Percentiles rank a stretch among this genome's conserved stretches.
Evolutionary conservation across 176 grass and related monocot species (phyloP).

Genomic region (Triticum monococcum): DNA sequence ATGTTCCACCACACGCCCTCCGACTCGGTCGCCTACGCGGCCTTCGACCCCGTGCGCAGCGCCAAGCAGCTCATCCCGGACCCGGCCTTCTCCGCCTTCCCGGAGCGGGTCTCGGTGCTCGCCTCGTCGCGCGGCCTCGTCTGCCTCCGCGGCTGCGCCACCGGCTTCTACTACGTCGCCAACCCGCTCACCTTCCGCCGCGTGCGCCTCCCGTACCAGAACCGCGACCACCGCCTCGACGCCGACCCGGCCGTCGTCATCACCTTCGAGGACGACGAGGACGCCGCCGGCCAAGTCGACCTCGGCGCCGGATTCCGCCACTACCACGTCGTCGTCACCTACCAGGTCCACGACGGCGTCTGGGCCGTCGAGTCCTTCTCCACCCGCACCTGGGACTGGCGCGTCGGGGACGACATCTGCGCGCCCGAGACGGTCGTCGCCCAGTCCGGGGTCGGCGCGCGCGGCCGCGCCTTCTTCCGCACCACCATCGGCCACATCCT

Average conservation of each 20-base stretch:
- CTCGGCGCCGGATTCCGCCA: not conserved
- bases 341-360: constrained; percentile 9
- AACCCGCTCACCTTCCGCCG: constrained; percentile 48
- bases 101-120: constrained; percentile 22
- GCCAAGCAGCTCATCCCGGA: constrained; percentile 38
- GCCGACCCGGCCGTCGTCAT: constrained; percentile 43
- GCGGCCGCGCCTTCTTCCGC: constrained; percentile 62
- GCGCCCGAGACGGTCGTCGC: constrained; percentile 14
- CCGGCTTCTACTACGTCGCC: constrained; percentile 50
- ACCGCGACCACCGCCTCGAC: constrained; percentile 12
- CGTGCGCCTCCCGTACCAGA: constrained; percentile 18
- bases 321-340: constrained; percentile 53
- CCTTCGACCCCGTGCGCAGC: constrained; percentile 21
- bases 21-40: not conserved
- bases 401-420: not conserved
- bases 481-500: constrained; percentile 44
- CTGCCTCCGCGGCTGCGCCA: constrained; percentile 36
- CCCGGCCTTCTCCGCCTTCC: constrained; percentile 33
- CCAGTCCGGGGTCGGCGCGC: constrained; percentile 30
- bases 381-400: constrained; percentile 46
- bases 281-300: not conserved
- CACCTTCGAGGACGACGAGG: constrained; percentile 28
- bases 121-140: constrained; percentile 63
- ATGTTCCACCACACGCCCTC: constrained; percentile 40
- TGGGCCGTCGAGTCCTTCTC: constrained; percentile 66